phyloP scores from a whole-genome alignment of 2,329 filamentous ascomycete species.

The Ploettnerulaceae sp. region DNA sequence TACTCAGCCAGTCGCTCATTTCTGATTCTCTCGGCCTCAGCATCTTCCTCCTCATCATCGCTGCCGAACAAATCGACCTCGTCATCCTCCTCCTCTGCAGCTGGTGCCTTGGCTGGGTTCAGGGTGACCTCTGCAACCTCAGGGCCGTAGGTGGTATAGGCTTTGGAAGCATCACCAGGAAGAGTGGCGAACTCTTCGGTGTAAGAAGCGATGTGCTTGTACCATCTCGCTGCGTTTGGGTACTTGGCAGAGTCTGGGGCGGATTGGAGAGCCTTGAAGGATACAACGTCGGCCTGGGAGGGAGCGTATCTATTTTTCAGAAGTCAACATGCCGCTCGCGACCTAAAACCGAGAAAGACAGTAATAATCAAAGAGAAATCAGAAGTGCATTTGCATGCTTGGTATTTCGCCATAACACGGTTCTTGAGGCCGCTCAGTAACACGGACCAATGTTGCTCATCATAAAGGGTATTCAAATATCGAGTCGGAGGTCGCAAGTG shows the following conservation, averaged over 20 bases:
- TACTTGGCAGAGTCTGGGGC: conserved; percentile 79
- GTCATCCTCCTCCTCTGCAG: conserved; percentile 68
- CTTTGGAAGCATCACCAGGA: conserved; percentile 83
- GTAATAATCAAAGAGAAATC: conserved; percentile 40
- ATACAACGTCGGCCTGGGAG: conserved; percentile 92
- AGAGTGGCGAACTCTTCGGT: conserved; percentile 89
- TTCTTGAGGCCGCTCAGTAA: conserved; percentile 94
- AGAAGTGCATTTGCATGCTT: conserved; percentile 75
- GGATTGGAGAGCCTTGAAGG: conserved; percentile 82
- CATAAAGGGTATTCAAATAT: conserved; percentile 41
- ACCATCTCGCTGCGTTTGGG: conserved; percentile 94
- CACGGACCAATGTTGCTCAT: conserved; percentile 94
- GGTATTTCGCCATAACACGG: conserved; percentile 72
- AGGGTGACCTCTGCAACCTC: conserved; percentile 70
- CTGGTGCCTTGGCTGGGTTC: conserved; percentile 82
- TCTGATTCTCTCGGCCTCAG: conserved; percentile 75
- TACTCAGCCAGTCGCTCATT: conserved; percentile 91
- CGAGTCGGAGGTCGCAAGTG: no score
- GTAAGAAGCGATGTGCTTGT: conserved; percentile 95
- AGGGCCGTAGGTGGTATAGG: conserved; percentile 86
- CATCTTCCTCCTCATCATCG: conserved; percentile 91
- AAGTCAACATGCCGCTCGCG: conserved; percentile 16
- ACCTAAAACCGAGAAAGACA: conserved; percentile 17
- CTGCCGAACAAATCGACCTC: conserved; percentile 91
- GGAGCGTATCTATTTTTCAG: conserved; percentile 47